phyloP scores from a whole-genome alignment of 352 stramenopile species.

The Phytophthora pluvialis region DNA sequence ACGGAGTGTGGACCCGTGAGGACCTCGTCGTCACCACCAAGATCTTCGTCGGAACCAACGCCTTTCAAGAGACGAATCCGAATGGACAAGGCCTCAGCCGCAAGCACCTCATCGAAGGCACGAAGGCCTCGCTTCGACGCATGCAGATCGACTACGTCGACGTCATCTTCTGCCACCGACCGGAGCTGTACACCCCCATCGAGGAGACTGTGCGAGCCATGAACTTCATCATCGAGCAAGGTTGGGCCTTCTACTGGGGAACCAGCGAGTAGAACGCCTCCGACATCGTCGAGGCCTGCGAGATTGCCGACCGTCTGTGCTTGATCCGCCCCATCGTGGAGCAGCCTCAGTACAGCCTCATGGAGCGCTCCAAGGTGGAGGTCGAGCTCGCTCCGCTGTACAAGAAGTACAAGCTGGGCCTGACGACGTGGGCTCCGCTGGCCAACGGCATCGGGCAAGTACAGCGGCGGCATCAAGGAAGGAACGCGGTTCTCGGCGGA shows the following conservation, averaged over 20 bases:
- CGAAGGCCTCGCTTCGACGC: slow-evolving; percentile 33
- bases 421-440: slow-evolving; percentile 41
- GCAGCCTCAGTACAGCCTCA: slow-evolving; percentile 64
- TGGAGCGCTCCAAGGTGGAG: slow-evolving; percentile 60
- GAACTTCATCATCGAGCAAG: too few relatives aligned
- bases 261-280: slow-evolving; percentile 36
- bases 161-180: slow-evolving; percentile 56
- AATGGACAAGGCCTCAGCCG: slow-evolving; percentile 27
- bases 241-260: slow-evolving; percentile 19
- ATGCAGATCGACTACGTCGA: slow-evolving; percentile 39
- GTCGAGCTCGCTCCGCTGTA: slow-evolving; percentile 57
- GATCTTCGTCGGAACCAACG: slow-evolving; percentile 35
- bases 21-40: slow-evolving; percentile 53
- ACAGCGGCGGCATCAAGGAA: slow-evolving; percentile 44
- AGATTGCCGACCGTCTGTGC: slow-evolving; percentile 37
- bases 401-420: slow-evolving; percentile 33
- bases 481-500: slow-evolving; percentile 39
- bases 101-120: slow-evolving; percentile 37
- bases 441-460: slow-evolving; percentile 68
- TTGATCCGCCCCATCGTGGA: slow-evolving; percentile 48
- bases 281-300: slow-evolving; percentile 59
- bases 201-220: neutral
- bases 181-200: slow-evolving; percentile 30
- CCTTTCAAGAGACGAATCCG: neutral
- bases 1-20: slow-evolving; percentile 24